Conservation (phyloP, 2,329 filamentous ascomycete genomes). For the Cercospora nicotianae region DNA sequence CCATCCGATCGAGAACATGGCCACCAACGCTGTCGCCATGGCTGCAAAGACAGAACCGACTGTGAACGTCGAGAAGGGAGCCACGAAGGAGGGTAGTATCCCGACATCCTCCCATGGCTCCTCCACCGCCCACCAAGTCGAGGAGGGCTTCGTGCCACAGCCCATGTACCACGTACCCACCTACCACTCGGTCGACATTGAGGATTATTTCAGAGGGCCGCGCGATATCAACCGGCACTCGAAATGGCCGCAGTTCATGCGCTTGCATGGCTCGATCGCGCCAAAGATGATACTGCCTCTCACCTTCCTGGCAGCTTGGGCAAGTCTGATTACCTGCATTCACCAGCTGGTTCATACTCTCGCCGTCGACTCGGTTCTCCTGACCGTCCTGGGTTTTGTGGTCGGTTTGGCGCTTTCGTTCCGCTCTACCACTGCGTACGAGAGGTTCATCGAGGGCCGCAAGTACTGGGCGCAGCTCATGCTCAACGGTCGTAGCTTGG, state of each 20-base stretch:
- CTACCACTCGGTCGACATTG: constrained; percentile 31
- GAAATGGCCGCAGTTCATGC: constrained; percentile 73
- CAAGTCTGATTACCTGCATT: constrained; percentile 63
- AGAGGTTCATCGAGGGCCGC: constrained; percentile 61
- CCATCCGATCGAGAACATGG: not conserved
- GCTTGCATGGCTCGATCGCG: constrained; percentile 72
- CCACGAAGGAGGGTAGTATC: not conserved
- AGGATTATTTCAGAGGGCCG: constrained; percentile 47
- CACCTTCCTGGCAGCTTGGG: constrained; percentile 62
- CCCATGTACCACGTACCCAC: constrained; percentile 22
- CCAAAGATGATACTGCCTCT: constrained; percentile 74
- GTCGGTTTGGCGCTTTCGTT: constrained; percentile 77
- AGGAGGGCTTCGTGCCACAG: constrained; percentile 12
- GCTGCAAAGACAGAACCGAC: not conserved
- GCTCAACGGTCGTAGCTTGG: constrained; percentile 57
- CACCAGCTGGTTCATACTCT: constrained; percentile 46
- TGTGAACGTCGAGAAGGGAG: constrained; percentile 4
- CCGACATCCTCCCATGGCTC: constrained; percentile 7
- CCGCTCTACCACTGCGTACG: constrained; percentile 74
- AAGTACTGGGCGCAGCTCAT: constrained; percentile 63
- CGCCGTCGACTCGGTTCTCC: constrained; percentile 64
- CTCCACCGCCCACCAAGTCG: constrained; percentile 1
- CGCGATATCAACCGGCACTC: constrained; percentile 71
- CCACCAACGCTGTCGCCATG: constrained; percentile 10
- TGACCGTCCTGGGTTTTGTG: constrained; percentile 79